Evolutionary conservation across 805 yeast genomes (phyloP), one percentile per base, ranked within the genome.

Genomic region (Peterozyma toletana): DNA sequence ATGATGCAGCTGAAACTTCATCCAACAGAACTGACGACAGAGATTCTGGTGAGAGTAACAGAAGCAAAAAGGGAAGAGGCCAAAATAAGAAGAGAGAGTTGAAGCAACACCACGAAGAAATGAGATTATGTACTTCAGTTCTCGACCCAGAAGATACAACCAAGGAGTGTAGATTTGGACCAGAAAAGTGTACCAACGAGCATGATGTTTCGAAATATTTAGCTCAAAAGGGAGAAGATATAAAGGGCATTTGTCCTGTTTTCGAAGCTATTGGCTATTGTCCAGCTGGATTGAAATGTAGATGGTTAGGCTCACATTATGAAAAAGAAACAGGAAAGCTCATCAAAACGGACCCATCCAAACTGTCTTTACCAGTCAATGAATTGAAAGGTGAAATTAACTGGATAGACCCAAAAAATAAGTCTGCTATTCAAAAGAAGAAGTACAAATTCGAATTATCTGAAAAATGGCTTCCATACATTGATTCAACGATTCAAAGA

Each of bases 201-300:
- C 99, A 93, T 64, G 84, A 89, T 63, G 58, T 89, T 18, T 72
- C 69, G 3, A 68, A 62, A 39, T 93, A 88, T 54, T 59, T 93
- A 30, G 64, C 57, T 0, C 59, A 75, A 18, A 91, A 93, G 60
- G 83, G 79, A 1, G 70, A 64, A 0, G 98, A 93, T 58, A 65
- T 87, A 17, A 76, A 71, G 9, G 95, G 95, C 0, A 56, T 55
- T 1, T 93, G 99, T 63, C 98, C 99, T 0, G 96, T 87, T 3
- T 89, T 67, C 57, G 68, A 67, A 31, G 83, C 85, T 1, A 68
- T 87, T 33, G 99, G 99, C 0, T 81, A 78, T 56, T 93, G 99
- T 69, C 96, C 96, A 3, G 76, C 84, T 48, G 99, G 99, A 0
- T 64, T 86, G 53, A 91, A 87, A 60, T 93, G 99, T 66, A 77